Evolutionary conservation across 1,284 basidiomycete species (phyloP).

Genomic region (Microbotryum saponariae): DNA sequence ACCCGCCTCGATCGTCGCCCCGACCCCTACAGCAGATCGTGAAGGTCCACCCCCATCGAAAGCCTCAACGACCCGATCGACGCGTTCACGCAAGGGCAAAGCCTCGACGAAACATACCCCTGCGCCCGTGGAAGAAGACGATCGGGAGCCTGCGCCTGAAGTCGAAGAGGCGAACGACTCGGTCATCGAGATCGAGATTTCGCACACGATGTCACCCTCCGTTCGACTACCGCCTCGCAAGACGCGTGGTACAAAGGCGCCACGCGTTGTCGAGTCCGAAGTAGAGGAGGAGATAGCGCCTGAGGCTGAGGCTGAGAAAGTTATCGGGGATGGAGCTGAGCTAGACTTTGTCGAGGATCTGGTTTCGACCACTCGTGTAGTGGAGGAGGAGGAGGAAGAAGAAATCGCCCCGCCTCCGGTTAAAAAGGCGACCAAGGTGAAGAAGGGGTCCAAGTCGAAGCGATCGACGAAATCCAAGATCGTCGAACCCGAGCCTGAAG

Average conservation of each 20-base stretch:
- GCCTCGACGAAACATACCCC: no score
- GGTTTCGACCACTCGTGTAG: background rate
- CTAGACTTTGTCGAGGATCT: background rate
- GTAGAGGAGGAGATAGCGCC: background rate
- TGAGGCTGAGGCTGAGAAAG: background rate
- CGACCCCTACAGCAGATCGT: no score
- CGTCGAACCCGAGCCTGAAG: background rate
- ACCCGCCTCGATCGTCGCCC: background rate
- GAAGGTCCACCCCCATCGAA: no score
- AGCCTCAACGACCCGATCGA: no score
- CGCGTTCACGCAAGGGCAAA: no score
- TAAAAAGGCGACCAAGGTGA: background rate
- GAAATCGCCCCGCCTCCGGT: background rate
- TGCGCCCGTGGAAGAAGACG: no score
- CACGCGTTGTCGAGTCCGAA: background rate
- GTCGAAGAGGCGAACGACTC: background rate
- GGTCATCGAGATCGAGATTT: background rate
- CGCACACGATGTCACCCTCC: background rate
- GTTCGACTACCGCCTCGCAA: background rate
- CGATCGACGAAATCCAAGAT: background rate
- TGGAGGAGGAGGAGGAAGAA: background rate
- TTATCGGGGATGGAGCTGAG: background rate
- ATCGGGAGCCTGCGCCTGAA: no score
- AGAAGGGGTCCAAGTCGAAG: constrained; percentile 8
- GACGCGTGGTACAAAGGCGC: constrained; percentile 12